A percentile compares a stretch with the other conserved stretches of the same genome.
phyloP scores from a whole-genome alignment of 805 yeast species.

The Schwanniomyces vanrijiae region DNA sequence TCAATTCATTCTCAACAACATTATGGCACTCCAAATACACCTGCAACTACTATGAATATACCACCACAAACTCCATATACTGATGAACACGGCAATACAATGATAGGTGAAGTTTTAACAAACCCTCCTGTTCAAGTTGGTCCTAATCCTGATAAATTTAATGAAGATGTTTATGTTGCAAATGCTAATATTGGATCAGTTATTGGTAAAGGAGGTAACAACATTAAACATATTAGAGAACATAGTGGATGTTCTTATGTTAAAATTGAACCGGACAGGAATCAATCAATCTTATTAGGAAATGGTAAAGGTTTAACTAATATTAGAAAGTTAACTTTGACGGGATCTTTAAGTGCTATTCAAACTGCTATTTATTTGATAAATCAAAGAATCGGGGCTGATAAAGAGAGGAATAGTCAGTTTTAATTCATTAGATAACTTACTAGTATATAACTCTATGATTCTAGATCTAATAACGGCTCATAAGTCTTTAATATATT shows the following conservation, averaged over 20 bases:
- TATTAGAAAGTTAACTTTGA: constrained; percentile 60
- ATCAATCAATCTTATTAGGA: constrained; percentile 49
- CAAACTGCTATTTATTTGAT: constrained; percentile 73
- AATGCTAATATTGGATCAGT: constrained; percentile 78
- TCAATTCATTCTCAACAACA: constrained; percentile 32
- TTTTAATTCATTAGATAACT: not conserved
- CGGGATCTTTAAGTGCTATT: constrained; percentile 66
- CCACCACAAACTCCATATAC: constrained; percentile 38
- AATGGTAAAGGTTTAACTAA: constrained; percentile 44
- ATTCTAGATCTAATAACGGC: not conserved
- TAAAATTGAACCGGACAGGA: constrained; percentile 60
- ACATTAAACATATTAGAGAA: constrained; percentile 73
- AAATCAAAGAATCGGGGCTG: constrained; percentile 68
- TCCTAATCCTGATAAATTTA: constrained; percentile 47
- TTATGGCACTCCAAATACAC: constrained; percentile 18
- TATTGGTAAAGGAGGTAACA: constrained; percentile 84
- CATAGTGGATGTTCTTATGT: constrained; percentile 72
- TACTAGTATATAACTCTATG: not conserved
- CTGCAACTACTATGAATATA: constrained; percentile 14
- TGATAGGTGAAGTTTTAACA: constrained; percentile 45
- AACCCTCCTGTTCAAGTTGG: constrained; percentile 35
- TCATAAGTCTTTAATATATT: not conserved
- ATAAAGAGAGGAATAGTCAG: constrained; percentile 48
- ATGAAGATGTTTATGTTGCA: constrained; percentile 75
- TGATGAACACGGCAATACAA: constrained; percentile 45